Evolutionary conservation across 257 asterid genomes (phyloP).

Genomic region (Avicennia marina): DNA sequence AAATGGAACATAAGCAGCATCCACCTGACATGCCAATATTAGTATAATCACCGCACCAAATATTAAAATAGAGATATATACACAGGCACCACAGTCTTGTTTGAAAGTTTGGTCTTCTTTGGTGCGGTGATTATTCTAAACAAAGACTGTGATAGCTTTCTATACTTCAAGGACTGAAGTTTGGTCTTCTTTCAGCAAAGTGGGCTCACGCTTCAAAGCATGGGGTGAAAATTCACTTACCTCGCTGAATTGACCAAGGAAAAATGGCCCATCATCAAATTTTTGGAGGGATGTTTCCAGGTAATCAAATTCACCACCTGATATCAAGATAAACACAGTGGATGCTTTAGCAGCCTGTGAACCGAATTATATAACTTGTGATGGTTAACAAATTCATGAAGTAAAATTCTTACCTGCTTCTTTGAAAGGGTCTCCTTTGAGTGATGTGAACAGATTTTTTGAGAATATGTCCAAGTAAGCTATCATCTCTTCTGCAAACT

Average conservation of each 20-base stretch:
- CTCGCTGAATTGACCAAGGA: constrained; percentile 61
- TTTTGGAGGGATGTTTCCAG: constrained; percentile 51
- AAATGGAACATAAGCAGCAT: constrained; percentile 53
- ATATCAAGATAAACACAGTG: background rate
- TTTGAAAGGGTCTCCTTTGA: constrained; percentile 40
- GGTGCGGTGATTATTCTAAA: too few relatives aligned
- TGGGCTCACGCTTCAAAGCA: background rate
- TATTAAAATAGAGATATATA: too few relatives aligned
- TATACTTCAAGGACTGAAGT: too few relatives aligned
- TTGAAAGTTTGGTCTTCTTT: too few relatives aligned
- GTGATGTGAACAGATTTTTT: constrained; percentile 24
- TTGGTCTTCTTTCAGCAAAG: background rate
- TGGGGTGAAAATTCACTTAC: constrained; percentile 17
- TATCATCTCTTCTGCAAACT: constrained; percentile 55
- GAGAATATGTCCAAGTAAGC: constrained; percentile 40
- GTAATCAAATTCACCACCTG: constrained; percentile 48
- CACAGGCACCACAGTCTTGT: too few relatives aligned
- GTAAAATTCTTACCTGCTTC: constrained; percentile 29
- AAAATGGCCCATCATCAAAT: constrained; percentile 58
- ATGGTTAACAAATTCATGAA: background rate
- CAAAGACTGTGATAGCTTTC: too few relatives aligned
- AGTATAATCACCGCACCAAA: too few relatives aligned
- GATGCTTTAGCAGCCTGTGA: background rate
- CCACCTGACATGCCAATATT: constrained; percentile 36
- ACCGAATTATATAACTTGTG: too few relatives aligned